Percentiles rank a stretch among this genome's conserved stretches.
phyloP scores from a whole-genome alignment of 352 stramenopile genomes.

The Thalassiosira hispida region DNA sequence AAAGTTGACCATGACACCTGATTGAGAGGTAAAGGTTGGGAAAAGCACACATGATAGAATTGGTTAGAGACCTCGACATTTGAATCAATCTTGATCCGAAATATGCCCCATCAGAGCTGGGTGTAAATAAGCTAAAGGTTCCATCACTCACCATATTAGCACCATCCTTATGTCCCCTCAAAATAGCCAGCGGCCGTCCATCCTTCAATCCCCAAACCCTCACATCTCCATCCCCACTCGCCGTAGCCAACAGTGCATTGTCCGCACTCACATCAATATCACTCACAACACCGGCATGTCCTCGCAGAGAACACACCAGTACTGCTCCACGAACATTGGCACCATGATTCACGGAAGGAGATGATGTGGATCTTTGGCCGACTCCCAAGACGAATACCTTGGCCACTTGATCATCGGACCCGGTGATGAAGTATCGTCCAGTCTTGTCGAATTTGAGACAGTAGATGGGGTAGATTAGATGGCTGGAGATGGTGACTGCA shows the following conservation, averaged over 20 bases:
- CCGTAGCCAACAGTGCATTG: constrained; percentile 87
- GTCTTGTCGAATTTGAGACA: constrained; percentile 95
- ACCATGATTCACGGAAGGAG: constrained; percentile 47
- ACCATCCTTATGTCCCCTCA: constrained; percentile 87
- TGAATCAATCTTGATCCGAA: too few relatives aligned
- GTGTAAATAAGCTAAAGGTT: constrained; percentile 40
- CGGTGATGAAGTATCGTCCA: constrained; percentile 95
- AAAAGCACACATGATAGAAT: background rate
- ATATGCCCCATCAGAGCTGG: too few relatives aligned
- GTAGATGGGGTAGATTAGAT: constrained; percentile 94
- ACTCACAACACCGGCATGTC: constrained; percentile 87
- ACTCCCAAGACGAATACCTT: constrained; percentile 95
- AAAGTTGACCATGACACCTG: constrained; percentile 75
- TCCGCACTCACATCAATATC: constrained; percentile 86
- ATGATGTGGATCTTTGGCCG: background rate
- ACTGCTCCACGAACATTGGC: constrained; percentile 67
- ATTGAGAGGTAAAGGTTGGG: background rate
- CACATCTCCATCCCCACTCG: constrained; percentile 85
- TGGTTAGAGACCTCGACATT: too few relatives aligned
- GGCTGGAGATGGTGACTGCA: constrained; percentile 88
- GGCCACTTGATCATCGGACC: constrained; percentile 95
- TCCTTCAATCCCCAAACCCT: constrained; percentile 86
- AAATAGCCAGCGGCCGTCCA: constrained; percentile 83
- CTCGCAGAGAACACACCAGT: constrained; percentile 82
- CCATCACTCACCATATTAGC: constrained; percentile 74